phyloP scores from a whole-genome alignment of 1,139 yeast genomes.

The Taphrina wiesneri region DNA sequence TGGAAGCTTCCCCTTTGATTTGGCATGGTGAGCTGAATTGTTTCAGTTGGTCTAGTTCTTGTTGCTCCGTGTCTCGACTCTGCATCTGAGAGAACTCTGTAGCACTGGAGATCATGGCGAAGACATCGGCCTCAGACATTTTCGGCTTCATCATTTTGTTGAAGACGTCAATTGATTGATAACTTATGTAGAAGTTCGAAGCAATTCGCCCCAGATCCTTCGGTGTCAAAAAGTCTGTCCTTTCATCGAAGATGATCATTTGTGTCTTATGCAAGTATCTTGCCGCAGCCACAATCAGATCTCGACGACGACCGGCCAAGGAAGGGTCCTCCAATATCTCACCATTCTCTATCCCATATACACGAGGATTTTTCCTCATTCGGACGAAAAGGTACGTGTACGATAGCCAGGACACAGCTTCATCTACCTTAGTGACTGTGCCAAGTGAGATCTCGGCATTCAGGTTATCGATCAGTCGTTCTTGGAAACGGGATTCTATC shows the following conservation, averaged over 20 bases:
- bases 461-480: conserved; percentile 80
- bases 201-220: conserved; percentile 94
- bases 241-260: conserved; percentile 90
- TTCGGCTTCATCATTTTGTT: conserved; percentile 78
- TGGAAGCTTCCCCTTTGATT: conserved; percentile 72
- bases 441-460: conserved; percentile 97
- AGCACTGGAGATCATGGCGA: conserved; percentile 88
- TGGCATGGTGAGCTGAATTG: conserved; percentile 74
- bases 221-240: conserved; percentile 73
- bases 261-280: conserved; percentile 77
- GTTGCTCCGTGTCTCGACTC: conserved; percentile 76
- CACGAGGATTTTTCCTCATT: conserved; percentile 91
- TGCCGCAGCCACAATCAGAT: conserved; percentile 77
- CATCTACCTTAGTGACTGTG: conserved; percentile 89
- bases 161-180: conserved; percentile 84
- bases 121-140: conserved; percentile 89
- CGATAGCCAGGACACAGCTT: conserved; percentile 95
- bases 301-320: conserved; percentile 69
- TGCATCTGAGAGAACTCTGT: conserved; percentile 91
- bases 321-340: conserved; percentile 82
- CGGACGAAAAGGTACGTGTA: conserved; percentile 92
- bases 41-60: conserved; percentile 62
- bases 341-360: conserved; percentile 89
- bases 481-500: conserved; percentile 79
- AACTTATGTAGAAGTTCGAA: conserved; percentile 84